Evolutionary conservation across 306 rosid species (phyloP).

Genomic region (Castanea mollissima): DNA sequence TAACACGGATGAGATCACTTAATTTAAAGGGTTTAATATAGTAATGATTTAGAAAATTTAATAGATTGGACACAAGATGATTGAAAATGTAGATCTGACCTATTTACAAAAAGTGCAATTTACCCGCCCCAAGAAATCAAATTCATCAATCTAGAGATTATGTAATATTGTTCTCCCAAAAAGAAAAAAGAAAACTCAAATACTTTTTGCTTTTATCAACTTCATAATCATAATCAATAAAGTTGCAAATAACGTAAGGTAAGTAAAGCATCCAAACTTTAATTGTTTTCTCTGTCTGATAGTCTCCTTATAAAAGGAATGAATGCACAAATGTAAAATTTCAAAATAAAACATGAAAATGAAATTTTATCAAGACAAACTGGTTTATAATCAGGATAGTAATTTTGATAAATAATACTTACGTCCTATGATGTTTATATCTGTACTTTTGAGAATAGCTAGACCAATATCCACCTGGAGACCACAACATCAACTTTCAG

Average conservation of each 20-base stretch:
- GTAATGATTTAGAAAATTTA: background rate
- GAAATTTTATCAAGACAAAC: background rate
- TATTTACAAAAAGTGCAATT: background rate
- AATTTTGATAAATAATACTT: conserved; percentile 33
- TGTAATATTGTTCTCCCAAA: background rate
- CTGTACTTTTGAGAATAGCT: conserved; percentile 52
- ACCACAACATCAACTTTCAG: conserved; percentile 19
- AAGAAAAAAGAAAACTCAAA: background rate
- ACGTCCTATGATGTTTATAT: conserved; percentile 85
- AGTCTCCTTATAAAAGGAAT: background rate
- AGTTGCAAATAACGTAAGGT: background rate
- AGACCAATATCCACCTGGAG: conserved; percentile 62
- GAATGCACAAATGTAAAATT: background rate
- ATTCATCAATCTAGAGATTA: background rate
- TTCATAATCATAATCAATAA: background rate
- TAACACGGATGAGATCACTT: background rate
- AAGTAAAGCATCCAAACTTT: background rate
- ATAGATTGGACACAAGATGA: background rate
- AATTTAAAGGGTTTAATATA: background rate
- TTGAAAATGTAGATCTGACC: background rate
- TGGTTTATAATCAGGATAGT: background rate
- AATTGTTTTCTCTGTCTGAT: background rate
- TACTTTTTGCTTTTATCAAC: background rate
- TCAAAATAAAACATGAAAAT: background rate
- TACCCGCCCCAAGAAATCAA: background rate